A percentile compares a stretch with the other conserved stretches of the same genome.
Conservation (phyloP, 2,329 filamentous ascomycete species). For the Coniella vitis region DNA sequence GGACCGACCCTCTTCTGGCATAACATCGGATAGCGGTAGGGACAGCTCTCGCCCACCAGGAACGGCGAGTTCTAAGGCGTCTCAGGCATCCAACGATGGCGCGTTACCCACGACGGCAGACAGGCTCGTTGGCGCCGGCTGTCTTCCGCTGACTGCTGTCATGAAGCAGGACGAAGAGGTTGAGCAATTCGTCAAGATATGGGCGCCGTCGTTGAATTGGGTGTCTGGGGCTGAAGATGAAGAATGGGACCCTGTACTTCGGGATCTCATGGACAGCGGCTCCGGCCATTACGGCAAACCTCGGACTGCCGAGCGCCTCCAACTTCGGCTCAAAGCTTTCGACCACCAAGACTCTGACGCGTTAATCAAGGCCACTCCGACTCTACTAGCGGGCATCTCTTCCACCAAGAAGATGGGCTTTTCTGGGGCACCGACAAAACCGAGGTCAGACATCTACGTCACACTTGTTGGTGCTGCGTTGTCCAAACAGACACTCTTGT, state of each 20-base stretch:
- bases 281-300: slow-evolving; percentile 71
- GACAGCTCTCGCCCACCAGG: slow-evolving; percentile 43
- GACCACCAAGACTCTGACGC: slow-evolving; percentile 68
- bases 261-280: slow-evolving; percentile 64
- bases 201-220: slow-evolving; percentile 55
- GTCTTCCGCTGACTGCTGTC: slow-evolving; percentile 67
- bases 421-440: slow-evolving; percentile 80
- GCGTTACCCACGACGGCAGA: slow-evolving; percentile 45
- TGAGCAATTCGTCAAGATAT: slow-evolving; percentile 72
- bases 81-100: slow-evolving; percentile 30
- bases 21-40: slow-evolving; percentile 32
- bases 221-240: slow-evolving; percentile 52
- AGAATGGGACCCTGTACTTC: slow-evolving; percentile 68
- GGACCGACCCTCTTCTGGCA: slow-evolving; percentile 28
- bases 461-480: slow-evolving; percentile 76
- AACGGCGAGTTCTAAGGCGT: slow-evolving; percentile 46
- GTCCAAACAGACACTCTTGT: slow-evolving; percentile 65
- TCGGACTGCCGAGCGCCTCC: slow-evolving; percentile 65
- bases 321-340: slow-evolving; percentile 75
- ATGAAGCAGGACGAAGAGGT: slow-evolving; percentile 65
- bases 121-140: slow-evolving; percentile 68
- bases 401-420: slow-evolving; percentile 90
- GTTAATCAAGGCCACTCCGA: slow-evolving; percentile 81
- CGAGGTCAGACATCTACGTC: slow-evolving; percentile 90
- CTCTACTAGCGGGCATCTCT: slow-evolving; percentile 71